These are phyloP conservation scores for Solanum chacoense DNA, from an alignment of 305 asterid genomes.

Conservation along the genomic window DNA sequence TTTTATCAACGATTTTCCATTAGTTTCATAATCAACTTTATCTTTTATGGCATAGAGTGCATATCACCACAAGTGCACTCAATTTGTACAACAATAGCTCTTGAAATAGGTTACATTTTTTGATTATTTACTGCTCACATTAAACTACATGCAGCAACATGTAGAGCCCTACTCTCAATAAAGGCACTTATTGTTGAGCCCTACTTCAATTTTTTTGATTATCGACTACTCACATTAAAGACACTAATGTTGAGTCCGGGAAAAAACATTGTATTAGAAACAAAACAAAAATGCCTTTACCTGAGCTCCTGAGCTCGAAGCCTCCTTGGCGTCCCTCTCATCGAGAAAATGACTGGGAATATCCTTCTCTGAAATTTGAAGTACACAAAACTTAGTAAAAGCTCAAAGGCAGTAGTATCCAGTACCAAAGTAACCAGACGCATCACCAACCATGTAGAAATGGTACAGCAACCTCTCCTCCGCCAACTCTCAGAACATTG, in stretches of 20 bases:
- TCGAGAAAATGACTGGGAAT: slow-evolving; percentile 62
- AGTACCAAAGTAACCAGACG: not conserved
- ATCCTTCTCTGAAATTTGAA: slow-evolving; percentile 65
- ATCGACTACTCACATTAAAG: not conserved
- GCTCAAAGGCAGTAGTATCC: not conserved
- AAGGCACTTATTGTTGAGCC: not conserved
- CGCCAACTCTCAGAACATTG: slow-evolving; percentile 89
- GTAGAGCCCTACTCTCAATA: not conserved
- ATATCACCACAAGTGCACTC: not conserved
- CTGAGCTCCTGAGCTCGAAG: slow-evolving; percentile 72
- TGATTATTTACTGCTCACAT: not conserved
- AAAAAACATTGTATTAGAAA: not conserved
- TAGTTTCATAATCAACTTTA: not conserved
- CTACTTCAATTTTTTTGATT: not conserved
- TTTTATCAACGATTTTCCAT: not conserved
- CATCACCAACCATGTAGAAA: slow-evolving; percentile 60
- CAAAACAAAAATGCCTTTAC: slow-evolving; percentile 27
- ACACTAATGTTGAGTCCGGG: not conserved
- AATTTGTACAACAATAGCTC: not conserved
- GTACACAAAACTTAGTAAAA: not conserved
- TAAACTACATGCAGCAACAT: not conserved
- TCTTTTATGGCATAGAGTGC: not conserved
- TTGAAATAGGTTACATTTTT: not conserved
- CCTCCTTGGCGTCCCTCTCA: slow-evolving; percentile 62
- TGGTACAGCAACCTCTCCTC: slow-evolving; percentile 93